Base-by-base conservation (phyloP, 257 asterid genomes). In the Nicotiana obtusifolia region DNA sequence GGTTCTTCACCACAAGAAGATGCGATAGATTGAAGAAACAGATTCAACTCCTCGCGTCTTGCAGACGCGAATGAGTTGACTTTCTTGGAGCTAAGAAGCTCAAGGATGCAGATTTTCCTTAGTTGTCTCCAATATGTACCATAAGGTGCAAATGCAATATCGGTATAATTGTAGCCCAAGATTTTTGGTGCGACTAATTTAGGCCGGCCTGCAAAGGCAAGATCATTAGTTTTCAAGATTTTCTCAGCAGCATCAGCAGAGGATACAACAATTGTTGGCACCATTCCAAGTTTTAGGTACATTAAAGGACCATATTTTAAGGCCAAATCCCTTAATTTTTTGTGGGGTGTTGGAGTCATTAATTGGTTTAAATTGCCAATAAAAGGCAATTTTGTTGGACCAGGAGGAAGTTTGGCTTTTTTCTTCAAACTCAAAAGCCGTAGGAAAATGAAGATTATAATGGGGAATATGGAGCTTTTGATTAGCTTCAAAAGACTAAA, bases 71-170 rank as follows among this genome's bases (percentile, higher is more conserved):
- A 83, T 4, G 85, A 47, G 2, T n/a, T 69, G 41, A 83, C 77
- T 9, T 67, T 71, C 49, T 84, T 81, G 2, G 47, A 22, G 60
- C 56, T 78, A 9, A 86, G 53, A 71, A 83, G 85, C 65, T 86
- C 85, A 5, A 77, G n/a, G 22, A 75, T 69, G 20, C 85, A 81
- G 4, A 86, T 30, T 31, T 81, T 84, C 4, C 82, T 52, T 64
- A 83, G 11, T 20, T 86, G 85, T 61, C 88, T 86, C 88, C 85
- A 83, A 68, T 81, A 67, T 17, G 14, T 57, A 15, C 87, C 88
- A 30, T 83, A 77, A 10, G 88, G 86, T 31, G 87, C 75, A 7
- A 49, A 77, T 0, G 82, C 86, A 0, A 86, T 66, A 26, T 86
- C 87, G 2, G 52, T 16, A 33, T 5, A 81, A 4, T 86, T 62